A percentile compares a stretch with the other conserved stretches of the same genome.
These are phyloP conservation scores for Litchi chinensis DNA, from an alignment of 345 rosid species.

Conservation along the genomic window DNA sequence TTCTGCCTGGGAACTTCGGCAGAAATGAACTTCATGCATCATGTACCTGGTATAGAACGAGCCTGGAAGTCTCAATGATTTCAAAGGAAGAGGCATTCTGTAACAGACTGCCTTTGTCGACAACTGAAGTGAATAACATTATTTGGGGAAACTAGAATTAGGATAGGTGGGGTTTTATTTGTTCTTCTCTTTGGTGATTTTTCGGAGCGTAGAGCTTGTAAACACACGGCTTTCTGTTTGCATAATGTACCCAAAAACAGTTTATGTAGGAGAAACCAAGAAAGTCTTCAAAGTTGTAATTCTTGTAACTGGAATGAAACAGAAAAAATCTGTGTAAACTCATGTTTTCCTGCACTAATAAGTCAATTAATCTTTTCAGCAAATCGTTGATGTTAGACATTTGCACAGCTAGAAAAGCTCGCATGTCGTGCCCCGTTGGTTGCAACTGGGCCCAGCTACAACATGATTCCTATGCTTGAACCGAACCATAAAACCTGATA, in stretches of 20 bases:
- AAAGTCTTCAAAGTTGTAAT: constrained; percentile 17
- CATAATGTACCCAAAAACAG: constrained; percentile 5
- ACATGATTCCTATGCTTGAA: too few species aligned
- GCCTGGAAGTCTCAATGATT: neutral
- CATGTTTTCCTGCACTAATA: neutral
- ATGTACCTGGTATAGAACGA: neutral
- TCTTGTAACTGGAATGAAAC: constrained; percentile 16
- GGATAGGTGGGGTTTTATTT: constrained; percentile 15
- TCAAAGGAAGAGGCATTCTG: neutral
- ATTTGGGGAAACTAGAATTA: neutral
- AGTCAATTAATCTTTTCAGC: neutral
- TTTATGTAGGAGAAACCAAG: constrained; percentile 11
- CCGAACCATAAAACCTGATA: neutral
- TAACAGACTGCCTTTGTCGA: neutral
- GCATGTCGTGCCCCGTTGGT: too few species aligned
- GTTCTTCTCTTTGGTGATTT: neutral
- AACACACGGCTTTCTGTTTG: neutral
- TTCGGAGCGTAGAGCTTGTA: constrained; percentile 9
- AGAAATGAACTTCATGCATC: neutral
- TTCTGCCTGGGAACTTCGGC: constrained; percentile 1
- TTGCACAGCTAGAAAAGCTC: neutral
- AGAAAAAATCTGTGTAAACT: neutral
- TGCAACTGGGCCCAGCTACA: neutral
- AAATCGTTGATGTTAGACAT: neutral
- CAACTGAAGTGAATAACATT: constrained; percentile 7